These are phyloP conservation scores for Pichia californica DNA, from an alignment of 805 yeast species.

Conservation along the genomic window DNA sequence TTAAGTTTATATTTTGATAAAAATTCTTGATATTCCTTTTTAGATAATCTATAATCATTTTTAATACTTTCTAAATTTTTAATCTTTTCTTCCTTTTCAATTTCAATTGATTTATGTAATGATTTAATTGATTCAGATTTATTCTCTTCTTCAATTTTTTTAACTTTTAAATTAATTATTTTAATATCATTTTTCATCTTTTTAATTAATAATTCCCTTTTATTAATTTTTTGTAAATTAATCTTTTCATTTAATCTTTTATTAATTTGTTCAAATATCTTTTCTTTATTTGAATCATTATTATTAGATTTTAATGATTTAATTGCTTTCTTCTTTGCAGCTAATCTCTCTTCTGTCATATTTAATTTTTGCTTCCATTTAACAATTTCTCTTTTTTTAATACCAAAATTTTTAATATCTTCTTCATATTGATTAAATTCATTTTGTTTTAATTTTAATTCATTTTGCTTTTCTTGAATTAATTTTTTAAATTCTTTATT, in stretches of 20 bases:
- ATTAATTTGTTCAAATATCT: conserved; percentile 2
- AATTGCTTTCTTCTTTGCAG: not conserved
- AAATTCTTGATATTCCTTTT: conserved; percentile 17
- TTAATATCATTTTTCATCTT: conserved; percentile 26
- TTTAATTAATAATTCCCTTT: conserved; percentile 3
- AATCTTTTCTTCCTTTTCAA: conserved; percentile 22
- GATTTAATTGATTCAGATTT: conserved; percentile 20
- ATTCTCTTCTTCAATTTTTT: conserved; percentile 34
- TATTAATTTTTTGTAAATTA: not conserved
- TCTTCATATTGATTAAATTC: not conserved
- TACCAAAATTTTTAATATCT: not conserved
- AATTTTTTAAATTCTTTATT: not conserved
- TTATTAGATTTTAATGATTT: conserved; percentile 4
- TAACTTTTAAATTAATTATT: conserved; percentile 17
- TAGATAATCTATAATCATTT: conserved; percentile 13
- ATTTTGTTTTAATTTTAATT: not conserved
- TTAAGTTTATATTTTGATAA: conserved; percentile 30
- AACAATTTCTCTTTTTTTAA: not conserved
- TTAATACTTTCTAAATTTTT: conserved; percentile 13
- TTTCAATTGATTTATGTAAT: conserved; percentile 26
- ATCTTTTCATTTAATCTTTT: not conserved
- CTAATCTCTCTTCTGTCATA: not conserved
- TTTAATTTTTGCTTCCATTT: conserved; percentile 3
- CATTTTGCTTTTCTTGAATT: not conserved
- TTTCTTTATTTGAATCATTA: not conserved